Evolutionary conservation across 164 flowering plant species (phyloP), one percentile per base, ranked within the genome.

Genomic region (Malania oleifera): DNA sequence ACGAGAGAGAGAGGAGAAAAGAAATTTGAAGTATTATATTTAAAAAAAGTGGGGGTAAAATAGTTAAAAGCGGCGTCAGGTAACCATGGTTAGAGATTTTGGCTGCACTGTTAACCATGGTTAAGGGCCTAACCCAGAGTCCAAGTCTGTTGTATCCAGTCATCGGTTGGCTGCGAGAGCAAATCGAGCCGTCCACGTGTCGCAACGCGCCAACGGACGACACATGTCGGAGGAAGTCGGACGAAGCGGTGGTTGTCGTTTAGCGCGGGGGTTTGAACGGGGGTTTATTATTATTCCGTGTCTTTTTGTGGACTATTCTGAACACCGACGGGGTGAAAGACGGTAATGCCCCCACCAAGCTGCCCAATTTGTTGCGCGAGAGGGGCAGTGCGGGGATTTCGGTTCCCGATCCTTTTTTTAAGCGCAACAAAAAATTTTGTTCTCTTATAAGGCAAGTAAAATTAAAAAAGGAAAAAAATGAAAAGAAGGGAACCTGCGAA

Each of bases 151-250:
- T 52, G 5, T 13, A 13, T 14, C 4, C 14, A 4, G 15, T 39
- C 38, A 7, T 31, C 40, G 8, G 22, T 23, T 60, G 57, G 58
- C 65, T 60, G 59, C 54, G 31, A 1, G 22, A 6, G 22, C 41
- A 19, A 38, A 57, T 67, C 65, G 19, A 40, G 49, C 69, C 75
- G 67, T 69, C 67, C 76, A 75, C 79, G 70, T 72, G 75, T 54
- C 52, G 11, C 0, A 1, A 22, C 34, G 22, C 35, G 24, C 56
- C 12, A 12, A 10, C 24, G 25, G 56, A 65, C 54, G 73, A 69
- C 71, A 61, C 65, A 60, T 71, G 79, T 75, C 79, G 71, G 73
- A 54, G 38, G 62, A 67, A 65, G 38, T 47, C 53, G 52, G 64
- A 56, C 78, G 66, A 56, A 57, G 68, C 69, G 72, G 66, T 64